These are phyloP conservation scores for Solanum bulbocastanum DNA, from an alignment of 257 asterid species.

Conservation along the genomic window DNA sequence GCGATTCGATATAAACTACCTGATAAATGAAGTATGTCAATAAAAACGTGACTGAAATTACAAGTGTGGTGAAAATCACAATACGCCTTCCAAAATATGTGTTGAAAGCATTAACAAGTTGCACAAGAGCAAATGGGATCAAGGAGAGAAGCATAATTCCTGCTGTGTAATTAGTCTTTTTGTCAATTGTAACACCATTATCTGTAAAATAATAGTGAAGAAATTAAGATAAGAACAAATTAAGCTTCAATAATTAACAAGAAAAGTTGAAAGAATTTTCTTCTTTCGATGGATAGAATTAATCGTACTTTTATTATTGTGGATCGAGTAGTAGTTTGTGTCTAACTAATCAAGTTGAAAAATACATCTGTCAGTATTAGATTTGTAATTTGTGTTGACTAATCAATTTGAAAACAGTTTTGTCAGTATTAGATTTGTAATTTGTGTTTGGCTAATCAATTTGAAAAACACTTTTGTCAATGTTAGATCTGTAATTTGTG, in stretches of 20 bases:
- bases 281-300: not conserved
- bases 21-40: conserved; percentile 36
- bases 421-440: not conserved
- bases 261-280: not conserved
- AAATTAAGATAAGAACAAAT: not conserved
- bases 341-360: not conserved
- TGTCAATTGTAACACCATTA: conserved; percentile 28
- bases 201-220: conserved; percentile 7
- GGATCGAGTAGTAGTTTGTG: not conserved
- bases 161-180: conserved; percentile 36
- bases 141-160: conserved; percentile 42
- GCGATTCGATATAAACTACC: conserved; percentile 3
- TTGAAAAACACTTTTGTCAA: not conserved
- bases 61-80: conserved; percentile 21
- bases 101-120: conserved; percentile 6
- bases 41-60: conserved; percentile 19
- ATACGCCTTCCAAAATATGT: conserved; percentile 3
- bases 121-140: conserved; percentile 36
- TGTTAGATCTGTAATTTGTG: not conserved
- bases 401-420: not conserved
- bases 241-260: not conserved
- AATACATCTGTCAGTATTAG: not conserved
- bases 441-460: not conserved
- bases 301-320: not conserved
- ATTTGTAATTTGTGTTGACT: not conserved